phyloP scores from a whole-genome alignment of 805 yeast genomes.

The Huiozyma sinensis region DNA sequence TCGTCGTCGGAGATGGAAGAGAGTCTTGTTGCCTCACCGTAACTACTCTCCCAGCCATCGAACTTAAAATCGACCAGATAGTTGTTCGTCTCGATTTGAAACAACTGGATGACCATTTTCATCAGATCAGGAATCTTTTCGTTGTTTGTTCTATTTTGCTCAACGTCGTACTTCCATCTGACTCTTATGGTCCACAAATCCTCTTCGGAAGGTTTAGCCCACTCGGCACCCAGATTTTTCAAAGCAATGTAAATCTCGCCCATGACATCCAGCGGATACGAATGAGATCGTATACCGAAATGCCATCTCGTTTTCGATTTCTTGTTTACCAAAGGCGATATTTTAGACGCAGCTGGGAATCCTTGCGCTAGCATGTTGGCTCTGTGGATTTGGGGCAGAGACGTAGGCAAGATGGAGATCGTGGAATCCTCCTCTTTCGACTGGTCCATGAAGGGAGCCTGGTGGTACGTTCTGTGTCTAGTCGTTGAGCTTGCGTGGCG shows the following conservation, averaged over 20 bases:
- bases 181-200: conserved; percentile 94
- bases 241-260: conserved; percentile 94
- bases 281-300: conserved; percentile 91
- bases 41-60: conserved; percentile 82
- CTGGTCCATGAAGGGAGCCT: conserved; percentile 25
- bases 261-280: conserved; percentile 97
- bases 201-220: conserved; percentile 92
- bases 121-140: conserved; percentile 57
- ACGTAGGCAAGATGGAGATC: conserved; percentile 86
- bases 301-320: conserved; percentile 96
- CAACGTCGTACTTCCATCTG: conserved; percentile 73
- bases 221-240: conserved; percentile 89
- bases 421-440: conserved; percentile 44
- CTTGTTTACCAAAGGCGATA: conserved; percentile 54
- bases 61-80: conserved; percentile 94
- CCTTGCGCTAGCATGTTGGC: conserved; percentile 75
- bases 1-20: conserved; percentile 43
- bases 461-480: conserved; percentile 27
- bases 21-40: conserved; percentile 24
- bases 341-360: conserved; percentile 36
- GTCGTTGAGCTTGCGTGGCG: conserved; percentile 8
- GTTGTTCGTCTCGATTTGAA: conserved; percentile 91
- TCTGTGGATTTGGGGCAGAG: conserved; percentile 87
- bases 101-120: conserved; percentile 95
- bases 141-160: conserved; percentile 13